Conservation (phyloP, 345 rosid genomes). For the Murraya koenigii region DNA sequence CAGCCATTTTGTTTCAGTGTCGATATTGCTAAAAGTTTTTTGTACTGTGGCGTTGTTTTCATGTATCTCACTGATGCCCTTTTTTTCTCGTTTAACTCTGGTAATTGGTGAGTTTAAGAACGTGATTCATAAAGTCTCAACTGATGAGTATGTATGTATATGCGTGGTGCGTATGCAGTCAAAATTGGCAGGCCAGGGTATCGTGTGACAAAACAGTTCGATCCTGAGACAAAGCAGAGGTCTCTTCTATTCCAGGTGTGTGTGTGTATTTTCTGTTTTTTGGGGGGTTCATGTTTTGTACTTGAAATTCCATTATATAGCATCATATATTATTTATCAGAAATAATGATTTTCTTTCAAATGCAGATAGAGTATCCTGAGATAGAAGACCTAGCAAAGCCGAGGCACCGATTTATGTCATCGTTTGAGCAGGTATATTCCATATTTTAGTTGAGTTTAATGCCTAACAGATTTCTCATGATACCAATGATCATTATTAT, state of each 20-base stretch:
- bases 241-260: slow-evolving; percentile 91
- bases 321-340: neutral
- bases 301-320: neutral
- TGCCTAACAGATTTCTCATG: neutral
- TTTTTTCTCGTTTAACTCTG: neutral
- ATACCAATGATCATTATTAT: neutral
- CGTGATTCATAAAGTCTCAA: neutral
- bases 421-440: slow-evolving; percentile 81
- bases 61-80: neutral
- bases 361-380: slow-evolving; percentile 95
- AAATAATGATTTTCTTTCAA: neutral
- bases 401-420: slow-evolving; percentile 95
- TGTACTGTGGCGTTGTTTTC: neutral
- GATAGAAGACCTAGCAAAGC: slow-evolving; percentile 84
- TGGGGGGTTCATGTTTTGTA: neutral
- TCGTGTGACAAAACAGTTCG: slow-evolving; percentile 91
- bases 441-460: neutral
- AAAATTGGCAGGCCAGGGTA: slow-evolving; percentile 98
- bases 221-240: slow-evolving; percentile 88
- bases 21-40: neutral
- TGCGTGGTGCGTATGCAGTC: slow-evolving; percentile 41
- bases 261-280: neutral
- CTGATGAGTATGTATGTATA: neutral
- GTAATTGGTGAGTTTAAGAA: neutral
- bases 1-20: neutral